phyloP scores from a whole-genome alignment of 2,329 filamentous ascomycete species.

The Sclerotiophoma versabilis region DNA sequence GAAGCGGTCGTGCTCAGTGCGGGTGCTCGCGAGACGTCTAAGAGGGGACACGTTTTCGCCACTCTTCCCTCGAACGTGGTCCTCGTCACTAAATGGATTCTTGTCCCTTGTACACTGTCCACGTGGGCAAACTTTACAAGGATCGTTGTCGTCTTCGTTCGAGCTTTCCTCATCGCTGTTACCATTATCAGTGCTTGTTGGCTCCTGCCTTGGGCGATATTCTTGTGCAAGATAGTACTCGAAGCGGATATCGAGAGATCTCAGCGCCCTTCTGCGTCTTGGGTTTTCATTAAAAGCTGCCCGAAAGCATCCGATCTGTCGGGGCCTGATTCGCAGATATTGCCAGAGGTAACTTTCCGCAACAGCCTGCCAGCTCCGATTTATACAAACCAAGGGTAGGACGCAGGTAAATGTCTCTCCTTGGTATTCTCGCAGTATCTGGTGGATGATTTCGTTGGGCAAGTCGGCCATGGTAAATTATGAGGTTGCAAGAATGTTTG shows the following conservation, averaged over 20 bases:
- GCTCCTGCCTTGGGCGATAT: background rate
- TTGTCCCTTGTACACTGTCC: background rate
- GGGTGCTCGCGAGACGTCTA: background rate
- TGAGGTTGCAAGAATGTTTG: background rate
- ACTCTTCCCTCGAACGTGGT: background rate
- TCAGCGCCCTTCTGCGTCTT: background rate
- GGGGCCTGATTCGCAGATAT: background rate
- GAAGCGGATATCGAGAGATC: background rate
- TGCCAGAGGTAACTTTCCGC: background rate
- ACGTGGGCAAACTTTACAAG: background rate
- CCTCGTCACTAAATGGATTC: background rate
- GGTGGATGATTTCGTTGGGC: background rate
- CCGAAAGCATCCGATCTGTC: constrained; percentile 2
- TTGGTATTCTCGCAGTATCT: background rate
- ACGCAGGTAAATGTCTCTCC: background rate
- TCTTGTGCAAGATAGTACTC: background rate
- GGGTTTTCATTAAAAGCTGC: background rate
- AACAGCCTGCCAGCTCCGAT: background rate
- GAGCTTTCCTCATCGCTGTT: background rate
- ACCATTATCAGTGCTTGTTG: background rate
- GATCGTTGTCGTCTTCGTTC: background rate
- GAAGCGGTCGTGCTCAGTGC: background rate
- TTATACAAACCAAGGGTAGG: background rate
- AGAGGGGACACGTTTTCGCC: background rate
- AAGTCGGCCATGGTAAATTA: background rate